Percentiles rank a stretch among this genome's conserved stretches.
These are phyloP conservation scores for Boletus semigastroideus DNA, from an alignment of 1,284 basidiomycete species.

Conservation along the genomic window DNA sequence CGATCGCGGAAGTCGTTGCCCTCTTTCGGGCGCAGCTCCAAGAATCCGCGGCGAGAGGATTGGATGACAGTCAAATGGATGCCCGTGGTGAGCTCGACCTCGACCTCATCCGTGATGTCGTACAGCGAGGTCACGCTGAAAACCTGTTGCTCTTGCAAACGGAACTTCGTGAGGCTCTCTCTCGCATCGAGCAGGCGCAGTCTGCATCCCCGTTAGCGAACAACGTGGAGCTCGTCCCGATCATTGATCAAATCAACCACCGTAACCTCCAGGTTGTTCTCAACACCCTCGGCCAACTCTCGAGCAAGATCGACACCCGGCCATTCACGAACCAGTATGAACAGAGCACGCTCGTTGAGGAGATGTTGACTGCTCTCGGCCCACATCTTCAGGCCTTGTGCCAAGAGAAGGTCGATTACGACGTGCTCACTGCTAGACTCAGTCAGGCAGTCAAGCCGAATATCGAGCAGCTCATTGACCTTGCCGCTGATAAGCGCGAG, in stretches of 20 bases:
- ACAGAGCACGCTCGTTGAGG: slow-evolving; percentile 56
- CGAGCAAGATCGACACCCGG: slow-evolving; percentile 54
- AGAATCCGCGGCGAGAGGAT: slow-evolving; percentile 53
- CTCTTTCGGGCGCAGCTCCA: slow-evolving; percentile 67
- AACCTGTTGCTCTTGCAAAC: slow-evolving; percentile 54
- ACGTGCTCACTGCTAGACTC: slow-evolving; percentile 67
- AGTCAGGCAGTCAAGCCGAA: slow-evolving; percentile 84
- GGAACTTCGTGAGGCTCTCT: slow-evolving; percentile 51
- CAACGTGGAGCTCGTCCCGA: slow-evolving; percentile 34
- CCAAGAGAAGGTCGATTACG: slow-evolving; percentile 71
- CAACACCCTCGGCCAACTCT: slow-evolving; percentile 59
- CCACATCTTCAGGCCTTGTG: slow-evolving; percentile 61
- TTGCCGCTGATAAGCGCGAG: slow-evolving; percentile 82
- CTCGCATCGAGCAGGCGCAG: slow-evolving; percentile 36
- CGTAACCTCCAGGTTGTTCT: slow-evolving; percentile 58
- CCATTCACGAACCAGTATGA: slow-evolving; percentile 42
- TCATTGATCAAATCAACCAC: slow-evolving; percentile 57
- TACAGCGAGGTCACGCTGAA: slow-evolving; percentile 67
- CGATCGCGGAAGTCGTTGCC: slow-evolving; percentile 64
- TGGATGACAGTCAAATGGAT: slow-evolving; percentile 68
- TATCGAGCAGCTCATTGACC: slow-evolving; percentile 81
- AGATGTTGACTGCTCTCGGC: slow-evolving; percentile 56
- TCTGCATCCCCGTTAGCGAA: slow-evolving; percentile 17
- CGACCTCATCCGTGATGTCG: slow-evolving; percentile 66
- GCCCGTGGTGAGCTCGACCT: slow-evolving; percentile 76